Conservation (phyloP, 352 stramenopile species). For the Globisporangium carolinianum region DNA sequence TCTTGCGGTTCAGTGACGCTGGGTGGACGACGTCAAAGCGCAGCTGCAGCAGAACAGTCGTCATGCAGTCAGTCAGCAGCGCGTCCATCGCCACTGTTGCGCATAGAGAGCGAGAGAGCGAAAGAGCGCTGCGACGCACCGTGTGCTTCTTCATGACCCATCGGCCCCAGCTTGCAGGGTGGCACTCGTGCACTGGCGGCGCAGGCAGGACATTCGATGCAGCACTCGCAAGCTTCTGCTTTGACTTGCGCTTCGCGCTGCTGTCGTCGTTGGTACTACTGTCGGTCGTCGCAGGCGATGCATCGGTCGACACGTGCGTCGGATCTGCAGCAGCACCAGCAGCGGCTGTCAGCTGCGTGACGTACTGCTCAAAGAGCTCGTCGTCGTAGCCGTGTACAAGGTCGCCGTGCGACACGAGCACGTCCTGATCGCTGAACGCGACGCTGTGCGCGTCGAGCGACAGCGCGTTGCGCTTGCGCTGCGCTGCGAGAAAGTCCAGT, state of each 20-base stretch:
- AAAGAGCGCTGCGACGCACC: slow-evolving; percentile 1
- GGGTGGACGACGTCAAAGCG: slow-evolving; percentile 34
- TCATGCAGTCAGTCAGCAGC: neutral
- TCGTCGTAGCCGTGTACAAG: slow-evolving; percentile 80
- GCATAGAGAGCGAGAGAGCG: too few species aligned
- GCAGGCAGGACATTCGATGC: slow-evolving; percentile 29
- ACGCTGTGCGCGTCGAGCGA: slow-evolving; percentile 21
- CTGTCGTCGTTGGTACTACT: neutral
- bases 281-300: neutral
- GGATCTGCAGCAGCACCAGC: slow-evolving; percentile 6
- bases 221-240: slow-evolving; percentile 20
- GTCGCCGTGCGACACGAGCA: slow-evolving; percentile 40
- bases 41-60: neutral
- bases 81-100: too few species aligned
- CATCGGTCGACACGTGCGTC: neutral
- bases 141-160: slow-evolving; percentile 61
- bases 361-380: slow-evolving; percentile 52
- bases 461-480: slow-evolving; percentile 19
- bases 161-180: slow-evolving; percentile 52
- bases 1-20: slow-evolving; percentile 27
- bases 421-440: slow-evolving; percentile 26
- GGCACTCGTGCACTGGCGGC: slow-evolving; percentile 27
- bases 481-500: slow-evolving; percentile 40
- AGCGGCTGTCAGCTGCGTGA: slow-evolving; percentile 24
- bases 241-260: slow-evolving; percentile 10